Evolutionary conservation across 2,329 filamentous ascomycete genomes (phyloP).

Genomic region (Colletotrichum agaves): DNA sequence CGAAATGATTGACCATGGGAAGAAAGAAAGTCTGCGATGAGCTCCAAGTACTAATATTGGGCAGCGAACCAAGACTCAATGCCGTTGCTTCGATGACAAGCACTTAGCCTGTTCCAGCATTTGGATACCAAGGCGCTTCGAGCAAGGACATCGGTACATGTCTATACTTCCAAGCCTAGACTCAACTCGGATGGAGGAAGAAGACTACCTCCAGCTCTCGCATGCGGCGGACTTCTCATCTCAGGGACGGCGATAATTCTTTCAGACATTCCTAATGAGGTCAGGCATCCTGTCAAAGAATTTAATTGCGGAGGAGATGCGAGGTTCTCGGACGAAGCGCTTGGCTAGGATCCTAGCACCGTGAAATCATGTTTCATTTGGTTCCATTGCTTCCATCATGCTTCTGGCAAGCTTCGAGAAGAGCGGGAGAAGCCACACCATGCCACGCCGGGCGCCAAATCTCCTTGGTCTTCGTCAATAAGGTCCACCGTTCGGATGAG

Average conservation of each 20-base stretch:
- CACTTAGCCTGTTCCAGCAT: conserved; percentile 13
- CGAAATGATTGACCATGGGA: neutral
- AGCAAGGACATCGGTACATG: conserved; percentile 19
- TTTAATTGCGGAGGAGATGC: neutral
- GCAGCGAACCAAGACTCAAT: conserved; percentile 23
- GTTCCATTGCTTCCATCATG: conserved; percentile 23
- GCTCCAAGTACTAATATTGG: conserved; percentile 3
- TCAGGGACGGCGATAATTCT: neutral
- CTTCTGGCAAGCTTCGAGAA: conserved; percentile 33
- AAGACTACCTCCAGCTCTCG: too few species aligned
- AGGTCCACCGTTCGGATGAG: conserved; percentile 11
- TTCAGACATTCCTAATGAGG: neutral
- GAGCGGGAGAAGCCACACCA: conserved; percentile 9
- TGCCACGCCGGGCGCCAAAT: neutral
- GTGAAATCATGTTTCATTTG: conserved; percentile 20
- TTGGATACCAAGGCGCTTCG: conserved; percentile 4
- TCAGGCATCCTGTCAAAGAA: too few species aligned
- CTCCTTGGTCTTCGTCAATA: neutral
- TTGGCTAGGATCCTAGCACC: conserved; percentile 12
- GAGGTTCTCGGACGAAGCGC: conserved; percentile 22
- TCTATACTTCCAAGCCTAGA: neutral
- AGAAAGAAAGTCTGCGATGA: neutral
- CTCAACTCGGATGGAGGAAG: neutral
- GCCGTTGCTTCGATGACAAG: conserved; percentile 5
- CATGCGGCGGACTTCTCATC: neutral